These are phyloP conservation scores for Fusarium fujikuroi DNA, from an alignment of 2,329 filamentous ascomycete genomes.

Conservation along the genomic window DNA sequence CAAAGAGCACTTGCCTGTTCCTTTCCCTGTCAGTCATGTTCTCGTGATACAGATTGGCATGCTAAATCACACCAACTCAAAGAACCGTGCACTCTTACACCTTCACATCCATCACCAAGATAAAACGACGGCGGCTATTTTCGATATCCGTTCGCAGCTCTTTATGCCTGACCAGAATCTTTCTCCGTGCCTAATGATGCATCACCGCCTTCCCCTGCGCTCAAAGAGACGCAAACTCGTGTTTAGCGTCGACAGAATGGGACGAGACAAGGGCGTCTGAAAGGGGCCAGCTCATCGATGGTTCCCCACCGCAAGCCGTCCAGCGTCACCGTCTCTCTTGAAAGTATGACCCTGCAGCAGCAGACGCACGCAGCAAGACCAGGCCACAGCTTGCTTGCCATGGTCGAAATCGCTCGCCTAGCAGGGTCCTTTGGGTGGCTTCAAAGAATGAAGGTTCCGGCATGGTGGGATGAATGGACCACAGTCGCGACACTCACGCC, in stretches of 20 bases:
- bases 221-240: slow-evolving; percentile 38
- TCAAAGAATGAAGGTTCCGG: slow-evolving; percentile 20
- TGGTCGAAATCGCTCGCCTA: slow-evolving; percentile 20
- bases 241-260: slow-evolving; percentile 44
- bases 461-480: slow-evolving; percentile 35
- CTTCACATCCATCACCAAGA: slow-evolving; percentile 19
- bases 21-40: neutral
- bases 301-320: slow-evolving; percentile 43
- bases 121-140: slow-evolving; percentile 3
- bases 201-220: slow-evolving; percentile 43
- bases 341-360: slow-evolving; percentile 41
- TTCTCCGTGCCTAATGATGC: slow-evolving; percentile 44
- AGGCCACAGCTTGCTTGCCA: slow-evolving; percentile 13
- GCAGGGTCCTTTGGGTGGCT: slow-evolving; percentile 33
- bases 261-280: slow-evolving; percentile 45
- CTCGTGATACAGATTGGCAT: slow-evolving; percentile 20
- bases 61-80: slow-evolving; percentile 12
- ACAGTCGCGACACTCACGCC: slow-evolving; percentile 23
- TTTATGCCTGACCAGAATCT: slow-evolving; percentile 41
- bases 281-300: slow-evolving; percentile 46
- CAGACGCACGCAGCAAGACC: slow-evolving; percentile 24
- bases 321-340: slow-evolving; percentile 46
- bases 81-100: slow-evolving; percentile 13
- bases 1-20: neutral
- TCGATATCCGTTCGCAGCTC: slow-evolving; percentile 14